These are phyloP conservation scores for Macrocybe gigantea DNA, from an alignment of 768 basidiomycete species.

Conservation along the genomic window DNA sequence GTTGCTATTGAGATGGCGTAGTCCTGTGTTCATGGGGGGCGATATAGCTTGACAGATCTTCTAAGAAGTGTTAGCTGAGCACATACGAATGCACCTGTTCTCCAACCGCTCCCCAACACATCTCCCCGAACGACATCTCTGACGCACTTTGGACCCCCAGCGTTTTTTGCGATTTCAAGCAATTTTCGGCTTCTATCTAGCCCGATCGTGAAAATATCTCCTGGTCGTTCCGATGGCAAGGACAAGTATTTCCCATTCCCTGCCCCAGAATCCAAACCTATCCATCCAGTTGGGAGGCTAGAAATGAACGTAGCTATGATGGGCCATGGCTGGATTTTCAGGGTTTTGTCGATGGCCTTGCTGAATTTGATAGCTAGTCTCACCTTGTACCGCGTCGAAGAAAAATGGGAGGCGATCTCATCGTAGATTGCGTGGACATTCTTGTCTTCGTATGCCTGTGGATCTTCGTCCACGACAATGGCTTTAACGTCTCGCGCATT, in stretches of 20 bases:
- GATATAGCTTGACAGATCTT: neutral
- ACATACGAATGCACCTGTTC: conserved; percentile 70
- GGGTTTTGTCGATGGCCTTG: neutral
- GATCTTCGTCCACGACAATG: conserved; percentile 40
- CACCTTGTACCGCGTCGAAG: conserved; percentile 86
- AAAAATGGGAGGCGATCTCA: conserved; percentile 81
- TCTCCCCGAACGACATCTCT: conserved; percentile 83
- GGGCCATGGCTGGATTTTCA: conserved; percentile 72
- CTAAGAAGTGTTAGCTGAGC: neutral
- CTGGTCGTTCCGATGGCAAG: conserved; percentile 56
- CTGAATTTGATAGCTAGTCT: conserved; percentile 8
- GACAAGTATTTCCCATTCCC: conserved; percentile 98
- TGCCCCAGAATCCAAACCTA: conserved; percentile 92
- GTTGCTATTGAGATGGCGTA: conserved; percentile 97
- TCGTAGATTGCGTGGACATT: conserved; percentile 86
- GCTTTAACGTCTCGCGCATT: conserved; percentile 23
- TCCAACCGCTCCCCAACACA: conserved; percentile 68
- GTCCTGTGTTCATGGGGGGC: conserved; percentile 47
- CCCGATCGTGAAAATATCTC: conserved; percentile 68
- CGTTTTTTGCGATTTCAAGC: conserved; percentile 66
- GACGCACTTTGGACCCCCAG: conserved; percentile 36
- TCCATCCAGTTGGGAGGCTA: conserved; percentile 64
- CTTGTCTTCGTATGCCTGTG: conserved; percentile 56
- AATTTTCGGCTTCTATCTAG: conserved; percentile 80
- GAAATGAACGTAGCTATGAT: conserved; percentile 73